Percentiles rank a stretch among this genome's conserved stretches.
Conservation (phyloP, 441 rosid genomes). For the Erodium chrysanthum region DNA sequence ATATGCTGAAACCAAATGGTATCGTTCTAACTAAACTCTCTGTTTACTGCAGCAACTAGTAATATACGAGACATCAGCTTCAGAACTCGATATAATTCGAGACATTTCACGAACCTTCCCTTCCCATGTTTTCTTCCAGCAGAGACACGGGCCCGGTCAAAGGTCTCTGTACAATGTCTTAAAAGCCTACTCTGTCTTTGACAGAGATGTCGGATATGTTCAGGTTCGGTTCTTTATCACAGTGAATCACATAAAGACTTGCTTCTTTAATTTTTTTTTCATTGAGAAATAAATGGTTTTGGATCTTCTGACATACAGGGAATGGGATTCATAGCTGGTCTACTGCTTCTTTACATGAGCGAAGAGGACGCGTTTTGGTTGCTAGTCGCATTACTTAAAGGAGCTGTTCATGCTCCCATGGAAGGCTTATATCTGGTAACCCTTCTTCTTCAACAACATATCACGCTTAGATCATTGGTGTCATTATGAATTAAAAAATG, state of each 20-base stretch:
- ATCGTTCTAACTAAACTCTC: constrained; percentile 16
- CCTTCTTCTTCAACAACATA: constrained; percentile 12
- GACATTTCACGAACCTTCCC: constrained; percentile 94
- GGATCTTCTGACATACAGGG: constrained; percentile 45
- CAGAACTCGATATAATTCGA: constrained; percentile 82
- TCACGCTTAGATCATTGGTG: too few species aligned
- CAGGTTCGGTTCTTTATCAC: constrained; percentile 43
- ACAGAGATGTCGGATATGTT: constrained; percentile 93
- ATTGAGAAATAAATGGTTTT: not conserved
- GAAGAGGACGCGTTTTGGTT: constrained; percentile 98
- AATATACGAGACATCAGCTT: constrained; percentile 82
- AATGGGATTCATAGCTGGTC: constrained; percentile 87
- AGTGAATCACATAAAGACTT: constrained; percentile 11
- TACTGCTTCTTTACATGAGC: constrained; percentile 91
- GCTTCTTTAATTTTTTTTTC: not conserved
- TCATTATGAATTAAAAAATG: too few species aligned
- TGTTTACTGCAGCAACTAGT: constrained; percentile 66
- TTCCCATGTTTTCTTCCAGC: constrained; percentile 92
- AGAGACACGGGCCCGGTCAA: constrained; percentile 96
- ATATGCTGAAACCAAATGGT: not conserved
- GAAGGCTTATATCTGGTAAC: constrained; percentile 88
- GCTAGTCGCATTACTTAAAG: constrained; percentile 86
- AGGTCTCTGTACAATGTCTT: constrained; percentile 90
- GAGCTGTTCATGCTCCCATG: constrained; percentile 96
- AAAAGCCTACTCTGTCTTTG: constrained; percentile 91